phyloP scores from a whole-genome alignment of 106 monocot genomes.

The Narthecium ossifragum region DNA sequence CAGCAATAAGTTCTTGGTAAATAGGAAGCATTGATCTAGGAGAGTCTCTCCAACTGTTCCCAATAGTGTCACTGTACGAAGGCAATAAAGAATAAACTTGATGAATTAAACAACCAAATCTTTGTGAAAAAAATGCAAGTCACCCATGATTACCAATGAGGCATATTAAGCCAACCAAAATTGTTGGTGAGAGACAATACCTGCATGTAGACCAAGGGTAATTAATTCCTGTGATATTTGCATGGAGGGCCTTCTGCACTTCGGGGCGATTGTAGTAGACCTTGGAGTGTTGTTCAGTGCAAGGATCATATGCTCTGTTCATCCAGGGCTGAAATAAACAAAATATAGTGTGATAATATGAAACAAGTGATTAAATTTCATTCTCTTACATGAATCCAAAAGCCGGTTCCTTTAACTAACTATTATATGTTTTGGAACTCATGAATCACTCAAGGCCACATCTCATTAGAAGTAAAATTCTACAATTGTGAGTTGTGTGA shows the following conservation, averaged over 20 bases:
- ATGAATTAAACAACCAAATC: neutral
- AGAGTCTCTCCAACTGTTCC: conserved; percentile 61
- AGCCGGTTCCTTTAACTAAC: no score
- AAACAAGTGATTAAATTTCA: no score
- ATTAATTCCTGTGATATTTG: conserved; percentile 67
- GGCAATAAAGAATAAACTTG: neutral
- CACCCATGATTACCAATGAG: no score
- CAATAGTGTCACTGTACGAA: conserved; percentile 43
- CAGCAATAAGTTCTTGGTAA: conserved; percentile 69
- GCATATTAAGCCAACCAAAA: no score
- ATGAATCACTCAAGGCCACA: no score
- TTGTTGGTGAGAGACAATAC: no score
- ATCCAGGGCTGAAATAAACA: conserved; percentile 67
- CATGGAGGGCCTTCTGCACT: conserved; percentile 88
- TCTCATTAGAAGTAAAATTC: no score
- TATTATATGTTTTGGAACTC: no score
- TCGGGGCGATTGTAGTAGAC: conserved; percentile 71
- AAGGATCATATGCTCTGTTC: conserved; percentile 82
- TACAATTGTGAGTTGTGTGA: neutral
- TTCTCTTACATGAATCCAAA: no score
- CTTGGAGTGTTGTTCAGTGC: conserved; percentile 56
- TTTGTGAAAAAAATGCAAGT: neutral
- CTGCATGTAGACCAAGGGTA: conserved; percentile 86
- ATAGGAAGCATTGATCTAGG: conserved; percentile 88
- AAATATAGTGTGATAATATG: no score